phyloP scores from a whole-genome alignment of 768 basidiomycete genomes.

The Lactifluus hygrophoroides region DNA sequence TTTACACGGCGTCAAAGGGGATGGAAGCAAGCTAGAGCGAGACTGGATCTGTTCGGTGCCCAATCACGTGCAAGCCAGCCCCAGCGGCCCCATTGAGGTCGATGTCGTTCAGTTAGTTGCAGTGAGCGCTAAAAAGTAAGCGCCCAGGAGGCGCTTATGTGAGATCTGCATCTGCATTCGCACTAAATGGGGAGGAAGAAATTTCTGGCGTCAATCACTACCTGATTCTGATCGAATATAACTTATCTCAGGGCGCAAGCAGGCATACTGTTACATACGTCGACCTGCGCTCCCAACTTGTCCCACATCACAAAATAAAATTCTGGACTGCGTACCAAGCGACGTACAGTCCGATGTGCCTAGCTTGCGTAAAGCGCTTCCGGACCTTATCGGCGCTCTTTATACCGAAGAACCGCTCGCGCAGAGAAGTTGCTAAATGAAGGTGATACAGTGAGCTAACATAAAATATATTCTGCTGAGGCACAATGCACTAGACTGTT shows the following conservation, averaged over 20 bases:
- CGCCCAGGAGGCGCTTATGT: not conserved
- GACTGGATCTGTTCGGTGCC: not conserved
- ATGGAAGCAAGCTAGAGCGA: not conserved
- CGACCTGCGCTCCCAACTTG: not conserved
- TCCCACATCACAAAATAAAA: not conserved
- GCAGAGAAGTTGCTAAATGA: not conserved
- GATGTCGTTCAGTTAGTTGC: not conserved
- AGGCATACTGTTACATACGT: not conserved
- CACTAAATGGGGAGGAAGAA: not conserved
- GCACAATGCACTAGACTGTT: not conserved
- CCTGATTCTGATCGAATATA: slow-evolving; percentile 4
- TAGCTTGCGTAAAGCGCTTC: not conserved
- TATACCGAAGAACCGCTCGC: not conserved
- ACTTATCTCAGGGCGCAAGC: not conserved
- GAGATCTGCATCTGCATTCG: not conserved
- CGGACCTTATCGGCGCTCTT: not conserved
- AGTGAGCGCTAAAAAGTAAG: not conserved
- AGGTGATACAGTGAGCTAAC: not conserved
- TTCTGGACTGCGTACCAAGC: not conserved
- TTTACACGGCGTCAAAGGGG: not conserved
- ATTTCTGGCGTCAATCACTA: not conserved
- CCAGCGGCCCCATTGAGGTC: not conserved
- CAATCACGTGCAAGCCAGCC: not conserved
- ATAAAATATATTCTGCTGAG: not conserved
- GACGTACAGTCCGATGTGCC: not conserved